A percentile compares a stretch with the other conserved stretches of the same genome.
Conservation (phyloP, 345 rosid species). For the Pistacia atlantica region DNA sequence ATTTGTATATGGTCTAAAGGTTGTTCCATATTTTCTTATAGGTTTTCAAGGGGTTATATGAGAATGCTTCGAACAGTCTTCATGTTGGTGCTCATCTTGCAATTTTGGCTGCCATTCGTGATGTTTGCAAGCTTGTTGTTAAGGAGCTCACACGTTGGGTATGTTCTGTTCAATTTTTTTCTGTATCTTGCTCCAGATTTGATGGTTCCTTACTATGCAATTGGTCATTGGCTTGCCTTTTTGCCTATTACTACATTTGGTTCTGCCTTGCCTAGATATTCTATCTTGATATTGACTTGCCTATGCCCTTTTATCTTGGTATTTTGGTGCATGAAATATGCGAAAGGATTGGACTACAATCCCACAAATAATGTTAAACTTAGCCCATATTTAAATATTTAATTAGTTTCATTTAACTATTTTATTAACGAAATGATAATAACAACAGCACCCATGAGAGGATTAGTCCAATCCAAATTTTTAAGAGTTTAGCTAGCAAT, state of each 20-base stretch:
- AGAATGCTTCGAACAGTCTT: conserved; percentile 73
- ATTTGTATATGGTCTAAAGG: background rate
- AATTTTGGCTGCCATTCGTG: conserved; percentile 87
- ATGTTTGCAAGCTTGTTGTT: conserved; percentile 90
- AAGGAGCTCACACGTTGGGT: conserved; percentile 99
- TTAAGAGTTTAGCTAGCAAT: too few species aligned
- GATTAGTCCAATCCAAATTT: too few species aligned
- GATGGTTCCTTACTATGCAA: conserved; percentile 2
- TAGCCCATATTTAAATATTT: too few species aligned
- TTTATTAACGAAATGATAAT: too few species aligned
- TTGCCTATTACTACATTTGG: background rate
- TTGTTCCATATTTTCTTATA: conserved; percentile 24
- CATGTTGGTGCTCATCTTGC: conserved; percentile 80
- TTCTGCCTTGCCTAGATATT: background rate
- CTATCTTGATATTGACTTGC: background rate
- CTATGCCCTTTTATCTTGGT: too few species aligned
- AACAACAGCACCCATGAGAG: too few species aligned
- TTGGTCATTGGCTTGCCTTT: background rate
- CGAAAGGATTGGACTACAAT: too few species aligned
- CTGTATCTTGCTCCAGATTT: background rate
- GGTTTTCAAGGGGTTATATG: conserved; percentile 92
- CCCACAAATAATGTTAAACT: too few species aligned
- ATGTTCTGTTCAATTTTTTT: conserved; percentile 30
- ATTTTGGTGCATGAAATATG: too few species aligned
- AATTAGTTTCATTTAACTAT: too few species aligned